Evolutionary conservation across 805 yeast species (phyloP), one percentile per base, ranked within the genome.

Genomic region (Saturnispora gosingensis): DNA sequence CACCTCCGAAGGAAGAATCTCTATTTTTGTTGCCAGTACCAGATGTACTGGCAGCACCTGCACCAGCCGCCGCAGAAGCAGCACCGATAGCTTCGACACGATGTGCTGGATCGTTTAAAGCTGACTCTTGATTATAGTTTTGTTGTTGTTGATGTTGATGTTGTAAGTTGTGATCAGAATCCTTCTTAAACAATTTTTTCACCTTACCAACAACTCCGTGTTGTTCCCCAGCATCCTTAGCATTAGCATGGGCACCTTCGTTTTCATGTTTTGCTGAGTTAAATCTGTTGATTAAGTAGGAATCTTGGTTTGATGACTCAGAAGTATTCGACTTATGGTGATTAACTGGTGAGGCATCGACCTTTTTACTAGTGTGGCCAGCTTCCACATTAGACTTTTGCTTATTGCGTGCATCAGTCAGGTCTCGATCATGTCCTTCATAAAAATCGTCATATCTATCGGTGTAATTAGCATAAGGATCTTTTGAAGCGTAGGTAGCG

Each of bases 1-100:
- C 28, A 32, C 52, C 52, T 15, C 52, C 52, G 36, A 49, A 49
- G 10, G 51, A 44, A 4, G 24, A 18, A n/a, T 45, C 43, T 16
- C 32, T 45, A 2, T 9, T 16, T 22, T 22, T 40, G 15, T 10
- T 38, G 6, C 32, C 53, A n/a, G 32, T n/a, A 15, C 18, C 49
- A 38, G 18, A 24, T 27, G 10, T 43, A 20, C 35, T 24, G 9
- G 49, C 53, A 22, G 45, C 40, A 5, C 27, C 49, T 22, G 25
- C 49, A 22, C 43, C 53, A 25, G 49, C 49, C 3, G 49, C 49
- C 8, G 53, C 44, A 8, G 45, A 30, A 13, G 34, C 49, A 30
- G 53, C 46, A 25, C 46, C 46, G 25, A 28, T 20, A 4, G 48
- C 48, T n/a, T 44, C 43, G 5, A 15, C n/a, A 1, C 28, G 13